Evolutionary conservation across 2,329 filamentous ascomycete species (phyloP).

Genomic region (Exophiala phaeomuriformis): DNA sequence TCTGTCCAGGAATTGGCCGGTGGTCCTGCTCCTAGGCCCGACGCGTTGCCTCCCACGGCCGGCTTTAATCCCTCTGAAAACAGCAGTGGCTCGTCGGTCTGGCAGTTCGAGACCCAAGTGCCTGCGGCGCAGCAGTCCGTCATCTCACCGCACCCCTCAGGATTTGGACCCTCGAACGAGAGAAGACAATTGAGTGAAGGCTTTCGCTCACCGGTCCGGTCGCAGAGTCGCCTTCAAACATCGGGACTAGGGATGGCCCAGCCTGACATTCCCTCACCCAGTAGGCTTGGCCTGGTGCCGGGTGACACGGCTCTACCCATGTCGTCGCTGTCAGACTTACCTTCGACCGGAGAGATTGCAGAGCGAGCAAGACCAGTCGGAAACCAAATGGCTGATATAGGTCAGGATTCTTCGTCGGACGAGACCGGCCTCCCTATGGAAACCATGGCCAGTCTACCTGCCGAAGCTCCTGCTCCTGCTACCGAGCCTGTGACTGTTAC

Average conservation of each 20-base stretch:
- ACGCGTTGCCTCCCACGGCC: neutral
- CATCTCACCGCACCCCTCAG: neutral
- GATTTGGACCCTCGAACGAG: neutral
- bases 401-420: neutral
- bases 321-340: neutral
- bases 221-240: neutral
- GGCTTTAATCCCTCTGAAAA: neutral
- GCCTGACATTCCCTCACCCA: neutral
- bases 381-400: neutral
- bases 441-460: neutral
- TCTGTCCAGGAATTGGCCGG: neutral
- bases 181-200: neutral
- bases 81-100: neutral
- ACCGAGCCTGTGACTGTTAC: neutral
- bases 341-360: neutral
- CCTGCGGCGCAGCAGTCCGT: neutral
- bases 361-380: neutral
- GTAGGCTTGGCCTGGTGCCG: neutral
- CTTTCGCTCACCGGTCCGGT: neutral
- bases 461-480: neutral
- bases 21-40: neutral
- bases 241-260: neutral
- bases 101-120: conserved; percentile 1
- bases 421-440: conserved; percentile 1
- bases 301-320: neutral